Conservation (phyloP, 306 rosid species). For the Vigna angularis region DNA sequence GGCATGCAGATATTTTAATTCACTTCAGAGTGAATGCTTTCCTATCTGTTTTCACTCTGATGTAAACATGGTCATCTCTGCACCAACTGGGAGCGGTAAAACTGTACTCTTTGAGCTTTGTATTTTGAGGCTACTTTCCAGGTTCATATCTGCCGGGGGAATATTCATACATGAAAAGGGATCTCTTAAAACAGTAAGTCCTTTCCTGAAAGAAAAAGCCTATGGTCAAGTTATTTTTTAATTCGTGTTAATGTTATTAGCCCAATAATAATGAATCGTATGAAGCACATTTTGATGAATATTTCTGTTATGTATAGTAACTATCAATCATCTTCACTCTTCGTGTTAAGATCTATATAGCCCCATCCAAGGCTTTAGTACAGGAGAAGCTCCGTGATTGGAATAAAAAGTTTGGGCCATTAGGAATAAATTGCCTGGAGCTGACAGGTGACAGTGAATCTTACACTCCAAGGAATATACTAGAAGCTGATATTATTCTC, state of each 20-base stretch:
- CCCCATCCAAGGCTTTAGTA: slow-evolving; percentile 97
- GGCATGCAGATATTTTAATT: slow-evolving; percentile 83
- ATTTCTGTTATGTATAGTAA: slow-evolving; percentile 25
- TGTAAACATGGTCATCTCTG: slow-evolving; percentile 89
- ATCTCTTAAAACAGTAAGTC: slow-evolving; percentile 88
- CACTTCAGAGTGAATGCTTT: slow-evolving; percentile 97
- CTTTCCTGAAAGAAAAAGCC: slow-evolving; percentile 12
- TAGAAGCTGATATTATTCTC: slow-evolving; percentile 89
- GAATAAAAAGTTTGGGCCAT: slow-evolving; percentile 80
- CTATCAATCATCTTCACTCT: slow-evolving; percentile 49
- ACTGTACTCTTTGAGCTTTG: slow-evolving; percentile 96
- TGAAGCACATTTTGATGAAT: slow-evolving; percentile 40
- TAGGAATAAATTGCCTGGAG: slow-evolving; percentile 87
- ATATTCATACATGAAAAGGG: slow-evolving; percentile 72
- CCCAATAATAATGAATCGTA: slow-evolving; percentile 1
- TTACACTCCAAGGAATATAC: slow-evolving; percentile 73
- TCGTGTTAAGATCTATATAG: slow-evolving; percentile 76
- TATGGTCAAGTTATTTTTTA: slow-evolving; percentile 10
- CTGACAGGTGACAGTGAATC: slow-evolving; percentile 90
- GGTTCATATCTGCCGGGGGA: slow-evolving; percentile 71
- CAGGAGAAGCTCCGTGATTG: slow-evolving; percentile 97
- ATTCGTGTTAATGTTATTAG: slow-evolving; percentile 20
- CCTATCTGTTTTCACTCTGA: slow-evolving; percentile 90
- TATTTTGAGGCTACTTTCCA: slow-evolving; percentile 87
- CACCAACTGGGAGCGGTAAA: slow-evolving; percentile 99